These are phyloP conservation scores for Blastobotrys robertii DNA, from an alignment of 805 yeast species.

Conservation along the genomic window DNA sequence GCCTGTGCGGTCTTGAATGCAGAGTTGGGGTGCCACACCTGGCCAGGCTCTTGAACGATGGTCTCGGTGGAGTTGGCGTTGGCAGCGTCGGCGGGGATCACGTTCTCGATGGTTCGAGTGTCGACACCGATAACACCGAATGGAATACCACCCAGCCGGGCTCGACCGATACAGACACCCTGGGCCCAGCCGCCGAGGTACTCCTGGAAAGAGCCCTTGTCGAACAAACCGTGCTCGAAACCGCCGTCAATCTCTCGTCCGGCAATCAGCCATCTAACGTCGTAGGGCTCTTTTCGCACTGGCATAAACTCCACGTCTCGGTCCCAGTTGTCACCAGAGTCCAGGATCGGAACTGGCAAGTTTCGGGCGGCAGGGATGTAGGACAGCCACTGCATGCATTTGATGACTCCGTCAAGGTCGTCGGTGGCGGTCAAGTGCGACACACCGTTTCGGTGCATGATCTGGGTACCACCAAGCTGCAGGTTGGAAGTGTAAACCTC, in stretches of 20 bases:
- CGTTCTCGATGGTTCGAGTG: constrained; percentile 79
- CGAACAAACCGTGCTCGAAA: constrained; percentile 84
- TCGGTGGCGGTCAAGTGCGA: constrained; percentile 95
- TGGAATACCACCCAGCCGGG: constrained; percentile 97
- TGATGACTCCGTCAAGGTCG: constrained; percentile 91
- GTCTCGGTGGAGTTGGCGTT: constrained; percentile 89
- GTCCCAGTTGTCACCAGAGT: constrained; percentile 78
- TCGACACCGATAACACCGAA: constrained; percentile 97
- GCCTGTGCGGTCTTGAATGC: constrained; percentile 99
- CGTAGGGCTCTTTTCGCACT: constrained; percentile 60
- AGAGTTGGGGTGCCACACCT: constrained; percentile 99
- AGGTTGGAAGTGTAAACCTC: constrained; percentile 95
- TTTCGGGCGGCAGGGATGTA: constrained; percentile 87
- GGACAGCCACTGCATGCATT: constrained; percentile 92
- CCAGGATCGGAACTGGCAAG: constrained; percentile 83
- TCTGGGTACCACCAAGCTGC: constrained; percentile 98
- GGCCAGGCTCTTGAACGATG: constrained; percentile 91
- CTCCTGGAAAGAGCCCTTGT: constrained; percentile 88
- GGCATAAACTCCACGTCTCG: constrained; percentile 83
- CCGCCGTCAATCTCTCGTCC: constrained; percentile 64
- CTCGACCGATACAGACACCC: constrained; percentile 98
- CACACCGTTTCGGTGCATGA: constrained; percentile 97
- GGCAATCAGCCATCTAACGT: constrained; percentile 89
- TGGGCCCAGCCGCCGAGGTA: constrained; percentile 97
- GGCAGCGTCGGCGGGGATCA: constrained; percentile 97